A percentile compares a stretch with the other conserved stretches of the same genome.
Evolutionary conservation across 78 protist genomes (phyloP).

Genomic region (Dictyostelium firmibasis): DNA sequence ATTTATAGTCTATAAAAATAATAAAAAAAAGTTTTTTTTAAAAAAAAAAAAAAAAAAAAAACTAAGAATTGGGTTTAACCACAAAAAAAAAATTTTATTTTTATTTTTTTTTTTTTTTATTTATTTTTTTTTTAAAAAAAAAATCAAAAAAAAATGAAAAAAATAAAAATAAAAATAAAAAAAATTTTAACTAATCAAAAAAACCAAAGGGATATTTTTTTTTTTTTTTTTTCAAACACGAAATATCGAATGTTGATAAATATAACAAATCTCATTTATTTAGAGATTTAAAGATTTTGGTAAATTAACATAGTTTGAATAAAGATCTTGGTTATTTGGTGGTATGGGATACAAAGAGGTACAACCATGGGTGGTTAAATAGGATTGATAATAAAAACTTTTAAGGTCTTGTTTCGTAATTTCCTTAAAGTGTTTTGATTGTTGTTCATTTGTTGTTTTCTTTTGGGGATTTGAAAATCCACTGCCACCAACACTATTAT

Average conservation of each 20-base stretch:
- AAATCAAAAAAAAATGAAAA: slow-evolving; percentile 3
- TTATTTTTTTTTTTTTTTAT: not conserved
- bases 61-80: not conserved
- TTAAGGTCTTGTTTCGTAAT: slow-evolving; percentile 32
- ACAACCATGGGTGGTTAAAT: slow-evolving; percentile 10
- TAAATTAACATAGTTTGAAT: not conserved
- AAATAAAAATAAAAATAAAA: not conserved
- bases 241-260: too few species aligned
- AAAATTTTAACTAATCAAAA: not conserved
- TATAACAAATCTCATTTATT: not conserved
- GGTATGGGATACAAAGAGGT: not conserved
- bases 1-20: not conserved
- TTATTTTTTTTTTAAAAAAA: not conserved
- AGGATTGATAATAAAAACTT: slow-evolving; percentile 33
- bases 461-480: not conserved
- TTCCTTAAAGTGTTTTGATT: not conserved
- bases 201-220: not conserved
- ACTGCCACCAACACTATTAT: not conserved
- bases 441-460: not conserved
- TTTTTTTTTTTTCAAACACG: not conserved
- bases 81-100: not conserved
- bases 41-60: not conserved
- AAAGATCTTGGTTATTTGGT: not conserved
- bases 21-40: not conserved
- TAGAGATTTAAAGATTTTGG: not conserved